Percentiles rank a stretch among this genome's conserved stretches.
Evolutionary conservation across 2,329 filamentous ascomycete genomes (phyloP).

Genomic region (Neopestalotiopsis sp.): DNA sequence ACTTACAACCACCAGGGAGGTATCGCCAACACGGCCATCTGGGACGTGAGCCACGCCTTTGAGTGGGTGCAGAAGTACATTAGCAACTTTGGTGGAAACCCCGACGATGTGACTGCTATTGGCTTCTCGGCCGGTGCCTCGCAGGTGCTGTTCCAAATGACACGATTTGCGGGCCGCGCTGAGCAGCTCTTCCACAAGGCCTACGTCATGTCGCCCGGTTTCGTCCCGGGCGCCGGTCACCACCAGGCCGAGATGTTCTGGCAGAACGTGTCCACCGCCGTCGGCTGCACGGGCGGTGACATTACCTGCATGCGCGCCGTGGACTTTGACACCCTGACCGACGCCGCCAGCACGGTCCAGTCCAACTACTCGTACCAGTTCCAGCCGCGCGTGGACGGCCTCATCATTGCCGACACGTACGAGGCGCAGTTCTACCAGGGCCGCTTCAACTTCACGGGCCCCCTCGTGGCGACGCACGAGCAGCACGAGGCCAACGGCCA

Average conservation of each 20-base stretch:
- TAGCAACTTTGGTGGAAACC: conserved; percentile 13
- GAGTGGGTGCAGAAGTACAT: conserved; percentile 16
- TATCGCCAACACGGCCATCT: conserved; percentile 16
- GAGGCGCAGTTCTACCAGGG: conserved; percentile 41
- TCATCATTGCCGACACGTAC: conserved; percentile 41
- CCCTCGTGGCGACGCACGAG: conserved; percentile 40
- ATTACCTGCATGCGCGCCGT: conserved; percentile 15
- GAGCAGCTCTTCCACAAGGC: conserved; percentile 15
- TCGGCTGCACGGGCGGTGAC: conserved; percentile 13
- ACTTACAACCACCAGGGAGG: conserved; percentile 34
- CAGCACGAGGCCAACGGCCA: conserved; percentile 38
- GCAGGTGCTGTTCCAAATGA: conserved; percentile 15
- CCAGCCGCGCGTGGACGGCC: conserved; percentile 41
- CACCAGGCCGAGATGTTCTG: conserved; percentile 30
- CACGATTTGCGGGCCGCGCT: conserved; percentile 12
- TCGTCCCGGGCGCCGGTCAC: conserved; percentile 39
- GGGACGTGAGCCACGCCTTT: conserved; percentile 13
- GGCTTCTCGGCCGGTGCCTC: conserved; percentile 15
- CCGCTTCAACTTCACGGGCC: conserved; percentile 40
- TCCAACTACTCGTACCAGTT: conserved; percentile 37
- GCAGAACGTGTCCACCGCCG: conserved; percentile 11
- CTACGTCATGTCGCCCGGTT: conserved; percentile 16
- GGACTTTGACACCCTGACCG: conserved; percentile 17
- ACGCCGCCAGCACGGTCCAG: conserved; percentile 30
- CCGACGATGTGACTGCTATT: conserved; percentile 12